A percentile compares a stretch with the other conserved stretches of the same genome.
Conservation (phyloP, 2,329 filamentous ascomycete species). For the Endocalyx cinctus region DNA sequence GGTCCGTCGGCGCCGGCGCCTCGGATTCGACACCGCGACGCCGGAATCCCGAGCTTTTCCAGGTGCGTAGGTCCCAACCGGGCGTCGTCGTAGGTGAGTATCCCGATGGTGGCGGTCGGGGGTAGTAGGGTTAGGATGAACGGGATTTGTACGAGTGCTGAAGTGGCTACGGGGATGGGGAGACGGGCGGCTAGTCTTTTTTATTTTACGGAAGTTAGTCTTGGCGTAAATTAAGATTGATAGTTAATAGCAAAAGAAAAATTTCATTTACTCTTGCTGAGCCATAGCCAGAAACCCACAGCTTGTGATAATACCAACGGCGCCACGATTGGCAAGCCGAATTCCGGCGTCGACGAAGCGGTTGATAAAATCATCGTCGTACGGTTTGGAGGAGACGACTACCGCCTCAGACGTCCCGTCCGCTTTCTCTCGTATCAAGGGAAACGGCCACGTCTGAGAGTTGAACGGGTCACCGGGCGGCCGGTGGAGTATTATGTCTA, state of each 20-base stretch:
- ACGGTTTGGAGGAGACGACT: constrained; percentile 25
- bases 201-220: too few relatives aligned
- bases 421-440: constrained; percentile 29
- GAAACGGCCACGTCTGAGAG: constrained; percentile 31
- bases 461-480: constrained; percentile 33
- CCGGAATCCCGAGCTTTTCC: constrained; percentile 16
- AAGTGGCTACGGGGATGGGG: constrained; percentile 32
- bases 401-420: constrained; percentile 22
- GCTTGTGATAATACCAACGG: constrained; percentile 33
- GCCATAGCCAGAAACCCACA: constrained; percentile 35
- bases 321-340: constrained; percentile 27
- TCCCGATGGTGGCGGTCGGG: constrained; percentile 18
- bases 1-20: constrained; percentile 5
- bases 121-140: constrained; percentile 23
- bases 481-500: constrained; percentile 28
- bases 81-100: constrained; percentile 27
- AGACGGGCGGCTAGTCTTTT: constrained; percentile 26
- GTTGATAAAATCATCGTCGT: constrained; percentile 29
- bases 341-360: constrained; percentile 29
- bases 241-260: not conserved
- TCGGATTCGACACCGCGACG: constrained; percentile 13
- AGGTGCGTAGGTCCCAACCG: constrained; percentile 19
- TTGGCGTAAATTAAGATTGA: too few relatives aligned
- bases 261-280: constrained; percentile 22
- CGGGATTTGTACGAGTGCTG: constrained; percentile 30